Evolutionary conservation across 2,329 filamentous ascomycete species (phyloP).

Genomic region (Graphium sp.): DNA sequence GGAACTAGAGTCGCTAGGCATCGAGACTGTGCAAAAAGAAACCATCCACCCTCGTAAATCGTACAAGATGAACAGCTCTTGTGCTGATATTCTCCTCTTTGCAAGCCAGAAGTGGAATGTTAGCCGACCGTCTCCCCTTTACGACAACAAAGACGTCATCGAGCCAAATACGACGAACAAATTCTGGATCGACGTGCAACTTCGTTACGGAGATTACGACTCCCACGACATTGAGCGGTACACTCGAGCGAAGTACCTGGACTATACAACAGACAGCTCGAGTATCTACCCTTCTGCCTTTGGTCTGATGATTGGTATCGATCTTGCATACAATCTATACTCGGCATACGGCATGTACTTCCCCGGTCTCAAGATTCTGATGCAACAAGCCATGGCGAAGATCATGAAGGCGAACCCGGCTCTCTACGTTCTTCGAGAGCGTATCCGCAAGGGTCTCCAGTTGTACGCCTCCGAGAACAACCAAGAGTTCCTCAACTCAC

Average conservation of each 20-base stretch:
- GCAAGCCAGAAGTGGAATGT: conserved; percentile 99
- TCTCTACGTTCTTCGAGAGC: conserved; percentile 87
- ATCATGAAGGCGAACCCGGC: conserved; percentile 99
- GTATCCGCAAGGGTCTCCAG: conserved; percentile 95
- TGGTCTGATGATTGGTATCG: conserved; percentile 93
- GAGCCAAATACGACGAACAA: conserved; percentile 93
- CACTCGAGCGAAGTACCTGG: conserved; percentile 91
- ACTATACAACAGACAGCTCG: conserved; percentile 97
- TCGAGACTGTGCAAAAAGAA: conserved; percentile 97
- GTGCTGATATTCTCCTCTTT: conserved; percentile 91
- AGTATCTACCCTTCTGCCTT: conserved; percentile 97
- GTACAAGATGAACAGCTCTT: conserved; percentile 99
- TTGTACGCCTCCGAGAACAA: conserved; percentile 97
- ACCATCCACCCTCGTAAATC: conserved; percentile 98
- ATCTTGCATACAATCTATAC: conserved; percentile 95
- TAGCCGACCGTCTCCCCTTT: conserved; percentile 78
- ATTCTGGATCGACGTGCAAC: conserved; percentile 96
- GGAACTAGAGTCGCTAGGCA: conserved; percentile 85
- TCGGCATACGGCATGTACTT: conserved; percentile 98
- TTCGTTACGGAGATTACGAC: conserved; percentile 95
- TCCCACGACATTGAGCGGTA: conserved; percentile 98
- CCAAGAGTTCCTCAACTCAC: conserved; percentile 97
- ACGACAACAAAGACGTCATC: conserved; percentile 92
- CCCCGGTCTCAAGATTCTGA: conserved; percentile 83
- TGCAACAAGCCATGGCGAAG: conserved; percentile 99